phyloP scores from a whole-genome alignment of 768 basidiomycete genomes.

The Russula compacta region DNA sequence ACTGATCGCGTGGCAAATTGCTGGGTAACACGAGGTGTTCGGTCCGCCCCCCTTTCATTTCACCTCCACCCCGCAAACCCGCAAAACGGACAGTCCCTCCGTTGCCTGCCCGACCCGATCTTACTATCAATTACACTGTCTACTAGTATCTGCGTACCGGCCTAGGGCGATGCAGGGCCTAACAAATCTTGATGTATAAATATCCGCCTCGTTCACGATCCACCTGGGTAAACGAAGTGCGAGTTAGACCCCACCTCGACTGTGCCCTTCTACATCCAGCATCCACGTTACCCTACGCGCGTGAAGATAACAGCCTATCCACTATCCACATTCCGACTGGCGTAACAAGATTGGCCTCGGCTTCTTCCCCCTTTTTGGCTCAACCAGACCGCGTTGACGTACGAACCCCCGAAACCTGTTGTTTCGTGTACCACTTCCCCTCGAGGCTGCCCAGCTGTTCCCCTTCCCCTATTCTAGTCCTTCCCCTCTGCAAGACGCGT shows the following conservation, averaged over 20 bases:
- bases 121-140: no score
- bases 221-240: not conserved
- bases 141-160: no score
- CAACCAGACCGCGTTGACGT: slow-evolving; percentile 14
- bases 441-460: slow-evolving; percentile 17
- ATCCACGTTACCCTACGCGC: slow-evolving; percentile 10
- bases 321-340: slow-evolving; percentile 2
- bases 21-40: not conserved
- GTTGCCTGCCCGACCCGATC: no score
- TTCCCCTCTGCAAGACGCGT: not conserved
- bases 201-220: no score
- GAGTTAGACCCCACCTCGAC: not conserved
- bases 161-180: not conserved
- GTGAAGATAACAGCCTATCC: slow-evolving; percentile 1
- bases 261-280: slow-evolving; percentile 1
- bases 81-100: no score
- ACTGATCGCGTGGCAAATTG: not conserved
- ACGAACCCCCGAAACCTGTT: slow-evolving; percentile 7
- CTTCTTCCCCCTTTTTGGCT: slow-evolving; percentile 8
- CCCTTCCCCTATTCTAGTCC: slow-evolving; percentile 15
- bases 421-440: slow-evolving; percentile 2
- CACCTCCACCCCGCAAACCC: no score
- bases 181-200: no score
- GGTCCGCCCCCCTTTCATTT: not conserved
- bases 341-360: slow-evolving; percentile 6